A percentile compares a stretch with the other conserved stretches of the same genome.
Evolutionary conservation across 106 monocot species (phyloP).

Genomic region (Agapanthus africanus): DNA sequence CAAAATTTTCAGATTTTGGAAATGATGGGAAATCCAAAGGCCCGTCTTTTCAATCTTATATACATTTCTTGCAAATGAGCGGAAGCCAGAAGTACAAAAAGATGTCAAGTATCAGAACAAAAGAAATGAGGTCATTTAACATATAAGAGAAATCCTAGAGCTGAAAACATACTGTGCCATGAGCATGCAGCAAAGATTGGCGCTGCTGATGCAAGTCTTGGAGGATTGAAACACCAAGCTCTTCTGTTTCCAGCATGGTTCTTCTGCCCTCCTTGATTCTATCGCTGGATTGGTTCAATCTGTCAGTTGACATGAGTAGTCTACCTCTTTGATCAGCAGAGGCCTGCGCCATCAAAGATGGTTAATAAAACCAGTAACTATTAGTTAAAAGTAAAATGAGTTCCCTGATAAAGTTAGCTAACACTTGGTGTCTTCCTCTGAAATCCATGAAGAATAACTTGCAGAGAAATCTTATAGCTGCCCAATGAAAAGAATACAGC

Average conservation of each 20-base stretch:
- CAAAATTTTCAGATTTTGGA: not conserved
- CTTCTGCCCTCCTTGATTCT: conserved; percentile 76
- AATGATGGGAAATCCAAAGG: too few relatives aligned
- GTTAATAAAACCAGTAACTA: not conserved
- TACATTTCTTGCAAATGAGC: not conserved
- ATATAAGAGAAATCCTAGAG: not conserved
- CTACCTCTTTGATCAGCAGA: conserved; percentile 73
- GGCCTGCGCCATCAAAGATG: conserved; percentile 26
- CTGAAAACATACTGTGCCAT: conserved; percentile 58
- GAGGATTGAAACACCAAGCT: conserved; percentile 81
- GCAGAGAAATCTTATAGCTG: too few relatives aligned
- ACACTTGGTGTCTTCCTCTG: not conserved
- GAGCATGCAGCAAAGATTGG: conserved; percentile 88
- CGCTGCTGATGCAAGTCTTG: conserved; percentile 87
- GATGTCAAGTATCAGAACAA: too few relatives aligned
- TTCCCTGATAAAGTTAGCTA: not conserved
- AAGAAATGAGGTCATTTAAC: too few relatives aligned
- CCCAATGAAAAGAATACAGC: not conserved
- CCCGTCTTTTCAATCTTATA: too few relatives aligned
- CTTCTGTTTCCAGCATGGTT: conserved; percentile 81
- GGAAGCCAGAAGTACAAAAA: not conserved
- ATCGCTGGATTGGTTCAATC: conserved; percentile 72
- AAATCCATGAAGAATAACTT: not conserved
- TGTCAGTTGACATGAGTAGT: conserved; percentile 70
- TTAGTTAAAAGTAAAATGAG: not conserved